phyloP scores from a whole-genome alignment of 305 asterid species.

The Andrographis paniculata region DNA sequence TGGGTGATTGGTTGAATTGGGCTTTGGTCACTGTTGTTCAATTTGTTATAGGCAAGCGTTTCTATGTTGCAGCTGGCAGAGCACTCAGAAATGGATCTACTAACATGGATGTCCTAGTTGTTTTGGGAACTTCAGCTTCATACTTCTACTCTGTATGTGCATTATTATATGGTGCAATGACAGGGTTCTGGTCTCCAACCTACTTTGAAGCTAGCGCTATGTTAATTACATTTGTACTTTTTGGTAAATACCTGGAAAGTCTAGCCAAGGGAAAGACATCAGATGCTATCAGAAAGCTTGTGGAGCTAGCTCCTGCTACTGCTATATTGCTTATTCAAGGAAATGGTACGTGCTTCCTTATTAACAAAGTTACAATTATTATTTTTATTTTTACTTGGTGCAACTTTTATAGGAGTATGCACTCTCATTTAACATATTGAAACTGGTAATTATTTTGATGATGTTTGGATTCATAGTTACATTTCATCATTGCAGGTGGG shows the following conservation, averaged over 20 bases:
- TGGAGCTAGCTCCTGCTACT: slow-evolving; percentile 93
- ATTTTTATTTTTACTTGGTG: background rate
- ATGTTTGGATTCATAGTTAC: background rate
- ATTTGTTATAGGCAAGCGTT: slow-evolving; percentile 91
- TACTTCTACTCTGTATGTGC: slow-evolving; percentile 91
- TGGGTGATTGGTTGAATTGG: slow-evolving; percentile 99
- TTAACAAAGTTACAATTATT: background rate
- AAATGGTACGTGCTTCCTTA: slow-evolving; percentile 38
- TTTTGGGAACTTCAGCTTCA: slow-evolving; percentile 96
- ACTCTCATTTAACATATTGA: slow-evolving; percentile 9
- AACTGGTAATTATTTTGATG: slow-evolving; percentile 19
- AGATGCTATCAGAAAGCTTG: slow-evolving; percentile 92
- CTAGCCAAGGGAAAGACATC: slow-evolving; percentile 99
- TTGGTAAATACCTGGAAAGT: slow-evolving; percentile 93
- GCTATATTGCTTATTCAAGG: slow-evolving; percentile 70
- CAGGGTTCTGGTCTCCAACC: slow-evolving; percentile 92
- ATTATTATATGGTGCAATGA: slow-evolving; percentile 78
- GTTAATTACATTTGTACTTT: slow-evolving; percentile 89
- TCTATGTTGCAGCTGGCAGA: slow-evolving; percentile 94
- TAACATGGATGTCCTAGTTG: slow-evolving; percentile 99
- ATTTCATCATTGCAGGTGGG: slow-evolving; percentile 54
- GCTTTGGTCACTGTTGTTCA: slow-evolving; percentile 82
- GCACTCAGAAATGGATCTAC: slow-evolving; percentile 97
- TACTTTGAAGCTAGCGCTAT: slow-evolving; percentile 98
- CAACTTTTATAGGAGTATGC: background rate